Base-by-base conservation (phyloP, 2,329 filamentous ascomycete species). In the Fonsecaea nubica region DNA sequence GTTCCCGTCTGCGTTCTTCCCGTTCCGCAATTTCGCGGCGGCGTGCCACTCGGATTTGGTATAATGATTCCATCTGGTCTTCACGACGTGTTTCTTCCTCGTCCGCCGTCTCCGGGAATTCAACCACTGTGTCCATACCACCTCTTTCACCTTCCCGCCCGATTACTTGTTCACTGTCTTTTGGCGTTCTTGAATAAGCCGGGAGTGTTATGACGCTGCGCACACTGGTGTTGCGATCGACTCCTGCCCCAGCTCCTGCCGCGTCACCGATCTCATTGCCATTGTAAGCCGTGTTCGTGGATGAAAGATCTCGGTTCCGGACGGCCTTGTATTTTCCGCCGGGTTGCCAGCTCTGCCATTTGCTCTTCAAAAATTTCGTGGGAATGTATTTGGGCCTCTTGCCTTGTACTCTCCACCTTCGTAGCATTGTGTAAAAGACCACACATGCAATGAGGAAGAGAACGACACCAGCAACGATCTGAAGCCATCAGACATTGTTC, bases 131-230 rank as follows among this genome's bases (percentile, higher is more conserved):
- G 74, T 99, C 95, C 73, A 99, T 92, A 7, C 95, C 95, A 61
- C 86, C 94, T 67, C 95, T 86, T 76, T 99, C 95, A 58, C 95
- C 95, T 77, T 96, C 95, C 4, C 93, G 87, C 7, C 89, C 95
- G 56, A 98, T 84, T 1, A 97, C 89, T 72, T 89, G 89, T 77
- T 99, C 95, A 54, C 87, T 89, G 21, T 91, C 89, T 58, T 87
- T 84, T 0, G 92, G 87, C 33, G 87, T 87, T 15, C 85, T 86
- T 2, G 90, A 89, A 77, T 99, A 99, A 0, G 91, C 86, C 0
- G 95, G 95, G 2, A 99, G 81, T 0, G 95, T 98, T 86, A 97
- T 95, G 63, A 98, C 89, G n/a, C 92, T 96, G 63, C 94, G 89
- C 54, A 98, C 85, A 8, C 92, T 96, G 0, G 92, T 93, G 73